Conservation (phyloP, 768 basidiomycete species). For the Neoboletus magnificus region DNA sequence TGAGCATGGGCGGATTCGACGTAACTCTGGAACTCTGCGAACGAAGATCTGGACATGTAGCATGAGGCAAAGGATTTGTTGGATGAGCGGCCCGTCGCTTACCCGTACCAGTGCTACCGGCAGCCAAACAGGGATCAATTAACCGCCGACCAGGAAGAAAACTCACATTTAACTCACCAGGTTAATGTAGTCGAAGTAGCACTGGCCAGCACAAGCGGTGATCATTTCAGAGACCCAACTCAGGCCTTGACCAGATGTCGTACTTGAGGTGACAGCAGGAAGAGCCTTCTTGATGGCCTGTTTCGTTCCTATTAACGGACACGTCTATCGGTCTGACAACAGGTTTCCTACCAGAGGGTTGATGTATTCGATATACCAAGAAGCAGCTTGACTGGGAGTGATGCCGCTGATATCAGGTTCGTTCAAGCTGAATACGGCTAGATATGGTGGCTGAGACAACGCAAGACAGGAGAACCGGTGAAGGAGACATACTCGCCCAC, state of each 20-base stretch:
- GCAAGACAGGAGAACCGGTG: too few relatives aligned
- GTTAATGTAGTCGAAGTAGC: slow-evolving; percentile 37
- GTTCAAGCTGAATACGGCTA: slow-evolving; percentile 36
- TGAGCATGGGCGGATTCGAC: slow-evolving; percentile 24
- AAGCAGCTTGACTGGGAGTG: slow-evolving; percentile 28
- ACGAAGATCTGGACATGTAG: slow-evolving; percentile 17
- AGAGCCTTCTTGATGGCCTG: slow-evolving; percentile 39
- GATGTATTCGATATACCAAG: slow-evolving; percentile 36
- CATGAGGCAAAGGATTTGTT: neutral
- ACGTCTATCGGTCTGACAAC: neutral
- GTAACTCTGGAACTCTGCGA: slow-evolving; percentile 29
- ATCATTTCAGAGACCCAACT: slow-evolving; percentile 37
- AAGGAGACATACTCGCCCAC: slow-evolving; percentile 29
- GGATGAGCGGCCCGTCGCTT: neutral
- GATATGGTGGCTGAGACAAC: neutral
- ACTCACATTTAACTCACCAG: slow-evolving; percentile 17
- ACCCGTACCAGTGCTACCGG: slow-evolving; percentile 31
- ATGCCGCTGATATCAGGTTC: slow-evolving; percentile 36
- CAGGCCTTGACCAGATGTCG: slow-evolving; percentile 31
- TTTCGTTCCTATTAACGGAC: neutral
- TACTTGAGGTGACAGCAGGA: slow-evolving; percentile 36
- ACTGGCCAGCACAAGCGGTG: slow-evolving; percentile 33
- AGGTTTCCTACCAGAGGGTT: slow-evolving; percentile 33
- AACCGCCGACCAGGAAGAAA: neutral
- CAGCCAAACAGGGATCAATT: neutral